These are phyloP conservation scores for Fraxinus excelsior DNA, from an alignment of 257 asterid genomes.

Conservation along the genomic window DNA sequence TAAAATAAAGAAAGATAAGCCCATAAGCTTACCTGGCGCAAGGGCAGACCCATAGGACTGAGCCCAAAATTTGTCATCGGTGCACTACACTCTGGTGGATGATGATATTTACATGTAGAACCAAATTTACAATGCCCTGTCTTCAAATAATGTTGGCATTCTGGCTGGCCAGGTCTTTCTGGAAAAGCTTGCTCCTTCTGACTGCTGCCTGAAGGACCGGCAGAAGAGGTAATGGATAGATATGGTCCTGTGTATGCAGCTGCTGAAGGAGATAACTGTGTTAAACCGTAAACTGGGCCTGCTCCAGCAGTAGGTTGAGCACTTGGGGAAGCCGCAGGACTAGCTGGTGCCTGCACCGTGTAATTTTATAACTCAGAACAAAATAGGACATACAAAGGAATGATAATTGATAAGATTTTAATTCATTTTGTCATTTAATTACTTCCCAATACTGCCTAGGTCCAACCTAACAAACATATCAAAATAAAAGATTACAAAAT, in stretches of 20 bases:
- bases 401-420: neutral
- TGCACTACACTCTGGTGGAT: slow-evolving; percentile 72
- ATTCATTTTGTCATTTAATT: neutral
- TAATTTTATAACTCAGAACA: slow-evolving; percentile 24
- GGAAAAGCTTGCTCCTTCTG: slow-evolving; percentile 69
- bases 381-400: neutral
- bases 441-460: neutral
- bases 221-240: slow-evolving; percentile 57
- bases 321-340: slow-evolving; percentile 62
- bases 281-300: slow-evolving; percentile 56
- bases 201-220: slow-evolving; percentile 64
- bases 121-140: slow-evolving; percentile 92
- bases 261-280: slow-evolving; percentile 80
- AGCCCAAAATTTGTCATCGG: slow-evolving; percentile 55
- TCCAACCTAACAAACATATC: neutral
- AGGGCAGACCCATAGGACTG: slow-evolving; percentile 85
- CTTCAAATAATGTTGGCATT: slow-evolving; percentile 78
- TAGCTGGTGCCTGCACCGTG: slow-evolving; percentile 53
- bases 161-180: slow-evolving; percentile 87
- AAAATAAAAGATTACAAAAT: neutral
- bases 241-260: slow-evolving; percentile 76
- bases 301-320: slow-evolving; percentile 63
- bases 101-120: slow-evolving; percentile 84
- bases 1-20: slow-evolving; percentile 32
- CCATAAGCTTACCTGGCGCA: slow-evolving; percentile 73